Conservation (phyloP, 305 asterid species). For the Petunia hybrid region DNA sequence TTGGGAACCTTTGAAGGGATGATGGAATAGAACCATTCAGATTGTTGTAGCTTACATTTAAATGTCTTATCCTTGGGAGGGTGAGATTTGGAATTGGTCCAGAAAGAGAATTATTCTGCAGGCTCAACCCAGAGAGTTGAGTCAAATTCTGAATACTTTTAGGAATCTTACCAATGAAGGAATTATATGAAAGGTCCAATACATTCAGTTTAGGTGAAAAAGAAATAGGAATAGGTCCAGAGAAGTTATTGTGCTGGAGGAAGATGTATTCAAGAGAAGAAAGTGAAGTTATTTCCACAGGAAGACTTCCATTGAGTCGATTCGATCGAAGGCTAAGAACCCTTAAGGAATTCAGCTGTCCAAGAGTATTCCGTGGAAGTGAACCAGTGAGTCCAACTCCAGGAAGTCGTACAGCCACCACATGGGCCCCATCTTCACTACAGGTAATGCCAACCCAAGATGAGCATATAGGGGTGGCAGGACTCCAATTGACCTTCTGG, state of each 20-base stretch:
- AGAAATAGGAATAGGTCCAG: slow-evolving; percentile 69
- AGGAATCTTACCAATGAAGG: slow-evolving; percentile 73
- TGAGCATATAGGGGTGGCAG: slow-evolving; percentile 63
- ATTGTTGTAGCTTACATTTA: slow-evolving; percentile 74
- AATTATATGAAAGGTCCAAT: slow-evolving; percentile 81
- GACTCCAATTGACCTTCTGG: slow-evolving; percentile 78
- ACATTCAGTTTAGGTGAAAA: slow-evolving; percentile 59
- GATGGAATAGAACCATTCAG: slow-evolving; percentile 77
- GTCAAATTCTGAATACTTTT: slow-evolving; percentile 61
- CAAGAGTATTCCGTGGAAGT: slow-evolving; percentile 69
- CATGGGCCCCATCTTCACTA: slow-evolving; percentile 50
- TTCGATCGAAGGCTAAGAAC: slow-evolving; percentile 84
- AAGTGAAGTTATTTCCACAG: slow-evolving; percentile 70
- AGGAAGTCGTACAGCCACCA: slow-evolving; percentile 71
- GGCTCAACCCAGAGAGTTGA: slow-evolving; percentile 61
- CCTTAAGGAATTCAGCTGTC: slow-evolving; percentile 52
- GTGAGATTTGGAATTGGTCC: slow-evolving; percentile 70
- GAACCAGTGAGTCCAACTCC: slow-evolving; percentile 81
- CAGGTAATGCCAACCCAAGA: slow-evolving; percentile 82
- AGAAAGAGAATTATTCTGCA: slow-evolving; percentile 76
- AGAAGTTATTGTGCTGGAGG: slow-evolving; percentile 78
- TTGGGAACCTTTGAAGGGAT: slow-evolving; percentile 61
- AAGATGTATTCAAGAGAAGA: slow-evolving; percentile 72
- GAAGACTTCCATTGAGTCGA: slow-evolving; percentile 72
- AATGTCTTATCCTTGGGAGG: slow-evolving; percentile 55